Evolutionary conservation across 2,329 filamentous ascomycete species (phyloP), one percentile per base, ranked within the genome.

Genomic region (Xylariaceae sp.): DNA sequence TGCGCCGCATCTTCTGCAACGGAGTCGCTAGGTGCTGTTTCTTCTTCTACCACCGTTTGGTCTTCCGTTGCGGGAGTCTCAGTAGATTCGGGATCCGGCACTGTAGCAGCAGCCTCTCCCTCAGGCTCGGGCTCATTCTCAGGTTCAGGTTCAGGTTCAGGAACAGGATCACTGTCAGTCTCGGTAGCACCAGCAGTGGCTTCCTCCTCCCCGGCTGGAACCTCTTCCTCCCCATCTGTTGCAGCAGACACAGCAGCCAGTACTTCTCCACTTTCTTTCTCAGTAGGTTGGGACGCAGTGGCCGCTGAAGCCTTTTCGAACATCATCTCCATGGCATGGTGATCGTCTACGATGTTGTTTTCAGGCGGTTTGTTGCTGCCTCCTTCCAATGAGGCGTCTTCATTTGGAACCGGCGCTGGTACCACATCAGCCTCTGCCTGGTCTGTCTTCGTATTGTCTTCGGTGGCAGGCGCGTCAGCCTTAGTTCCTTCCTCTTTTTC

Each of bases 261-360:
- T 23, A 31, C 23, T 14, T 30, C 29, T n/a, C 31, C 26, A 19
- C 15, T 24, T 31, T 23, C 30, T 34, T 44, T 34, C 31, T 43
- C 37, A 9, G 23, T 9, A 23, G 16, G 21, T 32, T 40, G 31
- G 6, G 31, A 6, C 30, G 33, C 13, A 6, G 30, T 13, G 9
- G 19, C 11, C 13, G 38, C 30, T 3, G 21, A 9, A 9, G 31
- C 26, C n/a, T 24, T 27, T 31, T 37, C 24, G 23, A 14, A 9
- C 38, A 44, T 38, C 9, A 7, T 38, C 30, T 41, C 38, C 9
- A 38, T 19, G 4, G 40, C 40, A 7, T 28, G 30, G 32, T 43
- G 39, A 9, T 46, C 43, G n/a, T 43, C 43, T 43, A 43, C 28
- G 15, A 37, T 8, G 12, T 23, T 17, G 7, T 33, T 34, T 15